These are phyloP conservation scores for button mushroom (Agaricus bisporus) DNA, from an alignment of 768 basidiomycete species.

Conservation along the genomic window DNA sequence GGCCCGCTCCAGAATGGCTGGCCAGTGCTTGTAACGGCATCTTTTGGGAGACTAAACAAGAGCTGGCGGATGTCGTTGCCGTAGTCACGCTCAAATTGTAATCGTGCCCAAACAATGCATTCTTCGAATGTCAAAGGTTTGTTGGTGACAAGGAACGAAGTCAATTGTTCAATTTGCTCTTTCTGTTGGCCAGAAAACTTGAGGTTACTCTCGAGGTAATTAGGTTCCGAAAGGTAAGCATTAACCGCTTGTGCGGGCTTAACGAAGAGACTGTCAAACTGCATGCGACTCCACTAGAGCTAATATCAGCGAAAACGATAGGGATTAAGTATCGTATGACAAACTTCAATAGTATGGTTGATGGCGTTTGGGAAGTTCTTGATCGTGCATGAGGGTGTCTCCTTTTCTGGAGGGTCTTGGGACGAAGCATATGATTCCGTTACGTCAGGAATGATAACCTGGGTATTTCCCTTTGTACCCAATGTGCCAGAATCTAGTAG, in stretches of 20 bases:
- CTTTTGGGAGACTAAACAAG: conserved; percentile 90
- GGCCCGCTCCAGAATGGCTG: conserved; percentile 99
- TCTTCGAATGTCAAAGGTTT: conserved; percentile 96
- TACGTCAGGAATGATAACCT: conserved; percentile 89
- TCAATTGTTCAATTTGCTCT: conserved; percentile 84
- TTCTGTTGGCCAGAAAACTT: conserved; percentile 90
- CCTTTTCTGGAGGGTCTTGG: conserved; percentile 98
- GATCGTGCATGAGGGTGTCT: conserved; percentile 93
- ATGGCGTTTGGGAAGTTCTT: conserved; percentile 99
- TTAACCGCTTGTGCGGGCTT: conserved; percentile 94
- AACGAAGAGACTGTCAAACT: conserved; percentile 90
- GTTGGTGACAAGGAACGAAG: conserved; percentile 83
- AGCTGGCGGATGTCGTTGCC: conserved; percentile 91
- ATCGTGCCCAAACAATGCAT: conserved; percentile 93
- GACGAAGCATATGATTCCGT: conserved; percentile 98
- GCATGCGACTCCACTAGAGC: conserved; percentile 82
- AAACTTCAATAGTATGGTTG: conserved; percentile 92
- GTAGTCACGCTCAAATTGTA: conserved; percentile 93
- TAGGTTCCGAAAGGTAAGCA: conserved; percentile 93
- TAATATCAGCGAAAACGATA: conserved; percentile 1
- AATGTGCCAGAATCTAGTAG: conserved; percentile 96
- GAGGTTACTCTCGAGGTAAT: conserved; percentile 85
- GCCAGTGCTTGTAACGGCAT: conserved; percentile 84
- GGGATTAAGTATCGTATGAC: conserved; percentile 14
- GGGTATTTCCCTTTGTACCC: conserved; percentile 96